A percentile compares a stretch with the other conserved stretches of the same genome.
Evolutionary conservation across 208 protist genomes (phyloP).

Genomic region (Acanthamoeba royreba): DNA sequence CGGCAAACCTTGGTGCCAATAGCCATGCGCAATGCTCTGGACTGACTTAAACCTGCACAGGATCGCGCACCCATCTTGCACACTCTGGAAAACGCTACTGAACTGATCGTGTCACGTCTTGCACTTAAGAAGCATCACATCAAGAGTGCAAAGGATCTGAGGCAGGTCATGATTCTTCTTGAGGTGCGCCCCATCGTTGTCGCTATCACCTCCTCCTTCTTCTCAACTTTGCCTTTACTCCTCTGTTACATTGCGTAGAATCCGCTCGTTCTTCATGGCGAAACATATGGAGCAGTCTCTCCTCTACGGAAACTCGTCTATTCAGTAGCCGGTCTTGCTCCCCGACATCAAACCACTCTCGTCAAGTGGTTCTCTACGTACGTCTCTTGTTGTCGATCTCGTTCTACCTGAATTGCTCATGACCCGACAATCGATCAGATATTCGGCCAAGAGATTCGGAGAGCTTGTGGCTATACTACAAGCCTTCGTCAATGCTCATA

Average conservation of each 20-base stretch:
- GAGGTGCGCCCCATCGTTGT: not conserved
- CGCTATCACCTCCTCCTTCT: not conserved
- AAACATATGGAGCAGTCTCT: not conserved
- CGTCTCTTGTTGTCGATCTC: not conserved
- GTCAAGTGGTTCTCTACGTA: slow-evolving; percentile 10
- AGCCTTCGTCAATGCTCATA: not conserved
- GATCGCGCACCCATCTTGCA: not conserved
- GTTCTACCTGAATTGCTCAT: not conserved
- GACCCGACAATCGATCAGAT: not conserved
- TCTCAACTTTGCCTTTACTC: not conserved
- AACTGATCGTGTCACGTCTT: slow-evolving; percentile 4
- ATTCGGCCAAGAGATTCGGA: not conserved
- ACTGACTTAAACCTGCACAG: not conserved
- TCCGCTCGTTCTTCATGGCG: not conserved
- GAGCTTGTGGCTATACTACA: not conserved
- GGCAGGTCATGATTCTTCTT: slow-evolving; percentile 11
- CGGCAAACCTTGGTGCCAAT: not conserved
- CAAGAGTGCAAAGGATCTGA: not conserved
- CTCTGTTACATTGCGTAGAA: not conserved
- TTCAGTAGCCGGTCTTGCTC: not conserved
- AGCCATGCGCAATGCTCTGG: not conserved
- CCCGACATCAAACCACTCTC: not conserved
- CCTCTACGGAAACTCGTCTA: not conserved
- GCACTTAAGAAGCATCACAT: not conserved
- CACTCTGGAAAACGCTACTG: slow-evolving; percentile 24